Evolutionary conservation across 805 yeast species (phyloP), one percentile per base, ranked within the genome.

Genomic region (Barnettozyma pratensis): DNA sequence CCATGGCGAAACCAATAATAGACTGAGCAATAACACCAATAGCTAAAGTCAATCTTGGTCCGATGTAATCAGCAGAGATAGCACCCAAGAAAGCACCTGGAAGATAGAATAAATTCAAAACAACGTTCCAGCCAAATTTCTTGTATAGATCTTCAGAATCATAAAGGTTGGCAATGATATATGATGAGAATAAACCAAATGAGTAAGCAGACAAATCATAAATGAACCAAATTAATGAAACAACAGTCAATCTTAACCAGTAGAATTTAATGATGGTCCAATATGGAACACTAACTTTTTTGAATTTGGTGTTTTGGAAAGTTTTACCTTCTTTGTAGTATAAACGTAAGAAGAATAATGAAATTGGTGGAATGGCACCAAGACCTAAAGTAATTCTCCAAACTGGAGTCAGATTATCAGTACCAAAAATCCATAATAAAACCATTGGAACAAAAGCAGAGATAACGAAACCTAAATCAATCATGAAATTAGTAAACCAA

Each of bases 11-110:
- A 26, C 97, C 97, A 52, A 92, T 69, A 41, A 83, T 70, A 8
- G 88, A 90, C 71, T 92, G 97, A 38, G 77, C 54, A 44, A 73
- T 55, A 27, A 88, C 81, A 61, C 97, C 97, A 48, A 72, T 47
- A 32, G 74, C 76, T 41, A 89, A 69, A 8, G 96, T 86, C 52
- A 85, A 64, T 67, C 97, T 79, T 47, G 97, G 96, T n/a, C 98
- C 98, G 49, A 90, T 61, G 67, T 79, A 87, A 67, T 92, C 97
- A n/a, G 96, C 76, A 37, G 80, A 68, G 44, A 77, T 61, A n/a
- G 96, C 96, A 61, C 98, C 97, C 26, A 86, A 64, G 65, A 89
- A 79, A 1, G 96, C 76, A 57, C 97, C 98, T 11, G 97, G 97
- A 37, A 91, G 69, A 67, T 91, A 90, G 68, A 92, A 91, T 59